phyloP scores from a whole-genome alignment of 306 rosid species.

The Vachellia collinsii region DNA sequence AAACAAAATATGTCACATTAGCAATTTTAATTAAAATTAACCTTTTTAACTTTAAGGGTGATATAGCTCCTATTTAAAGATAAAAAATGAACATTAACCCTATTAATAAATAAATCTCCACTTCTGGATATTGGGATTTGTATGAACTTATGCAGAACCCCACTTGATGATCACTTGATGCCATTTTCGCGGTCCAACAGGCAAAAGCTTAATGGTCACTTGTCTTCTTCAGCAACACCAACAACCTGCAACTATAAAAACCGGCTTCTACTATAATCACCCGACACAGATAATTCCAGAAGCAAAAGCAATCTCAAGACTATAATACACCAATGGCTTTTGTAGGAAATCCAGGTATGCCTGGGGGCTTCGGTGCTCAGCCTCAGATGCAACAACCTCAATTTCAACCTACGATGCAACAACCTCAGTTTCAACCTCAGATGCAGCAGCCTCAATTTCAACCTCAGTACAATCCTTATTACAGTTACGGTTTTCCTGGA shows the following conservation, averaged over 20 bases:
- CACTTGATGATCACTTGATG: neutral
- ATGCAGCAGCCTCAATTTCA: neutral
- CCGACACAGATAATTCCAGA: neutral
- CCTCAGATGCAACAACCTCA: neutral
- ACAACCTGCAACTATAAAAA: neutral
- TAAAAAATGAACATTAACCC: no score
- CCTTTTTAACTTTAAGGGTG: no score
- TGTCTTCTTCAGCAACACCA: neutral
- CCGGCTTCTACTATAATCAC: neutral
- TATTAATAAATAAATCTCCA: neutral
- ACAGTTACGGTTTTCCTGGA: neutral
- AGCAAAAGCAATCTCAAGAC: neutral
- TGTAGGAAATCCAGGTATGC: neutral
- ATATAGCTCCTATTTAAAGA: no score
- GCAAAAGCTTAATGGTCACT: neutral
- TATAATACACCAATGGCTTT: neutral
- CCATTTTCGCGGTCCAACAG: neutral
- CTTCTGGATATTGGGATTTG: neutral
- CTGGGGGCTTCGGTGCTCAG: neutral
- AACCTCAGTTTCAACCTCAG: neutral
- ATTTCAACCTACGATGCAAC: neutral
- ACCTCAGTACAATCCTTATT: conserved; percentile 4
- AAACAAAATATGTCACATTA: no score
- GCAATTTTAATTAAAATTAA: no score
- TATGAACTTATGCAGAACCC: neutral